These are phyloP conservation scores for Wickerhamiella hasegawae DNA, from an alignment of 805 yeast species.

Conservation along the genomic window DNA sequence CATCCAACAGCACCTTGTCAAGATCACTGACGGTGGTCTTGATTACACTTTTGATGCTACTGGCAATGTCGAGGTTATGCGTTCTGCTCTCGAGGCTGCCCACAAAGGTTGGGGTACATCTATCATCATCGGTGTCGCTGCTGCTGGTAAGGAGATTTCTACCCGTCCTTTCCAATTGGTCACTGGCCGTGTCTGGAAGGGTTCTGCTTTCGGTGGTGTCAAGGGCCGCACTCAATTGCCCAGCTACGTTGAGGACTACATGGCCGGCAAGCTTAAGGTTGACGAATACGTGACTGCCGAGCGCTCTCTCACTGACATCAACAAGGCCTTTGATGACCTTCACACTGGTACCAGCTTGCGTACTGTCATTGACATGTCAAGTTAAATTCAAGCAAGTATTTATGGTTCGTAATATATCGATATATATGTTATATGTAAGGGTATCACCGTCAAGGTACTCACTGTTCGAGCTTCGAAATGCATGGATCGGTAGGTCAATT, in stretches of 20 bases:
- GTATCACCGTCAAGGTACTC: no score
- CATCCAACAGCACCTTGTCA: slow-evolving; percentile 58
- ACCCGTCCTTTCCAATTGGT: slow-evolving; percentile 98
- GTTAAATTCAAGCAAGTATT: no score
- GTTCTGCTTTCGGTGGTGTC: slow-evolving; percentile 99
- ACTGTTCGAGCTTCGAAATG: no score
- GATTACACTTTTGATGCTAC: slow-evolving; percentile 97
- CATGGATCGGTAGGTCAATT: no score
- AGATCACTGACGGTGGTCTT: slow-evolving; percentile 91
- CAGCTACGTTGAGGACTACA: slow-evolving; percentile 70
- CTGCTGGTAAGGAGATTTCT: slow-evolving; percentile 91
- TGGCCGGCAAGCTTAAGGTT: slow-evolving; percentile 67
- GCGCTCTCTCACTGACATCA: slow-evolving; percentile 61
- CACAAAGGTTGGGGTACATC: slow-evolving; percentile 99
- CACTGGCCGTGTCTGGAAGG: slow-evolving; percentile 97
- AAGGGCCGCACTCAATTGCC: slow-evolving; percentile 96
- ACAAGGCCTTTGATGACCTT: slow-evolving; percentile 86
- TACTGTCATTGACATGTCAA: slow-evolving; percentile 40
- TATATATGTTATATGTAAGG: no score
- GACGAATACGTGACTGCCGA: slow-evolving; percentile 93
- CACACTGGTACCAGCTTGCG: slow-evolving; percentile 88
- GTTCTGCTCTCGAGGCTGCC: slow-evolving; percentile 89
- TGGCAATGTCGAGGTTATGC: slow-evolving; percentile 90
- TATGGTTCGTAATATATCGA: no score
- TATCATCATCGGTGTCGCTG: slow-evolving; percentile 93